Percentiles rank a stretch among this genome's conserved stretches.
These are phyloP conservation scores for Daedaleopsis sinensis DNA, from an alignment of 768 basidiomycete genomes.

Conservation along the genomic window DNA sequence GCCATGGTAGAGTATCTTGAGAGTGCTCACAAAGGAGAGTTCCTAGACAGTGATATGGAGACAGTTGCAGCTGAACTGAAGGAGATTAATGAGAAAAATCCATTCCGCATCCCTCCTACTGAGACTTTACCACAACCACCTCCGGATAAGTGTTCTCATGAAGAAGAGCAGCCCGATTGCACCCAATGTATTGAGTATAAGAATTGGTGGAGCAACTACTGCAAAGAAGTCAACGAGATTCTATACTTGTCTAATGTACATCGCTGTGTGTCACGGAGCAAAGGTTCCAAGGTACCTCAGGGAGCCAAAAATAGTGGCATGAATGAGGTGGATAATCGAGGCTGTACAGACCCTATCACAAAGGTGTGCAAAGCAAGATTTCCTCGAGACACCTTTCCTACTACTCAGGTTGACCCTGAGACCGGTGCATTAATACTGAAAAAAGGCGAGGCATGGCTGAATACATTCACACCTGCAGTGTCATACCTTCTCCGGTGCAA, in stretches of 20 bases:
- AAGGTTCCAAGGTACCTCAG: neutral
- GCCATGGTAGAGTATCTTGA: neutral
- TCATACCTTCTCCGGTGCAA: neutral
- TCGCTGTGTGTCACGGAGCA: neutral
- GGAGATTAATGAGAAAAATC: neutral
- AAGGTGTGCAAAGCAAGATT: neutral
- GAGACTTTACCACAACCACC: neutral
- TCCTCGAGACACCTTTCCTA: neutral
- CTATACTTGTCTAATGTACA: neutral
- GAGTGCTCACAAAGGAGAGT: neutral
- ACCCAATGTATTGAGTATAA: neutral
- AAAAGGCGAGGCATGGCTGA: slow-evolving; percentile 3
- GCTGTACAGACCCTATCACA: neutral
- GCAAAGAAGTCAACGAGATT: neutral
- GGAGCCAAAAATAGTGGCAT: neutral
- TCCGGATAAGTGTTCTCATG: neutral
- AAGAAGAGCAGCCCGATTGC: neutral
- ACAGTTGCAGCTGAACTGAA: neutral
- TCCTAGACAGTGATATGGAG: neutral
- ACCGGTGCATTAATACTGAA: neutral
- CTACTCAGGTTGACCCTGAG: slow-evolving; percentile 1
- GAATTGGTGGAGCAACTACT: neutral
- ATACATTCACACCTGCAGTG: neutral
- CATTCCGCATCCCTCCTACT: neutral
- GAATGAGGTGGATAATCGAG: too few species aligned